Conservation (phyloP, 192 early-diverging fungal species). For the Backusella parvicylindrica region DNA sequence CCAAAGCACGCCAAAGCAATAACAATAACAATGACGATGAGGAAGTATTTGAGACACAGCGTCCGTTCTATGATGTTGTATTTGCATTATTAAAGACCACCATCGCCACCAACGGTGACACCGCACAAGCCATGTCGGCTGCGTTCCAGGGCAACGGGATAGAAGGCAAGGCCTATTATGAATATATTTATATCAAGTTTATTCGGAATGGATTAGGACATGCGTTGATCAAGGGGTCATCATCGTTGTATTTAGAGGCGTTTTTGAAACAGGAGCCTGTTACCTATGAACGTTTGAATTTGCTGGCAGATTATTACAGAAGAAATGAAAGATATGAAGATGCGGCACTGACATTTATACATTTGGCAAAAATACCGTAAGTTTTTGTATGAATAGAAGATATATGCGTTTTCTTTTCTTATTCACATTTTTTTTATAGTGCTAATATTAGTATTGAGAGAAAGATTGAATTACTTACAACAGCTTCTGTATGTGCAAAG, state of each 20-base stretch:
- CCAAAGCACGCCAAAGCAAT: not conserved
- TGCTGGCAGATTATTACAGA: constrained; percentile 11
- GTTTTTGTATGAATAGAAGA: no score
- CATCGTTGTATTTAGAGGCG: not conserved
- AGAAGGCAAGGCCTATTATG: not conserved
- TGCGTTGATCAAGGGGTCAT: not conserved
- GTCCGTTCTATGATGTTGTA: not conserved
- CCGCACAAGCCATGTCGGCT: not conserved
- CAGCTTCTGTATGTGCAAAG: not conserved
- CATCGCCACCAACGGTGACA: not conserved
- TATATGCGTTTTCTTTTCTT: no score
- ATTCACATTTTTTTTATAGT: not conserved
- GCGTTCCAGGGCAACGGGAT: not conserved
- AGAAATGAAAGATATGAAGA: constrained; percentile 3
- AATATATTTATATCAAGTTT: not conserved
- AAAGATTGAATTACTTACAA: not conserved
- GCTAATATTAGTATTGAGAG: not conserved
- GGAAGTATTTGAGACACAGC: not conserved
- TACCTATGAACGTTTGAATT: not conserved
- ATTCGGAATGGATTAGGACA: not conserved
- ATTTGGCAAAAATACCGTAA: not conserved
- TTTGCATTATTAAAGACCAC: not conserved
- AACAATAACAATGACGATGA: not conserved
- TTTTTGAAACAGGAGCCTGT: not conserved
- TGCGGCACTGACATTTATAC: not conserved